Evolutionary conservation across 768 basidiomycete species (phyloP), one percentile per base, ranked within the genome.

Genomic region (Mycena crocata): DNA sequence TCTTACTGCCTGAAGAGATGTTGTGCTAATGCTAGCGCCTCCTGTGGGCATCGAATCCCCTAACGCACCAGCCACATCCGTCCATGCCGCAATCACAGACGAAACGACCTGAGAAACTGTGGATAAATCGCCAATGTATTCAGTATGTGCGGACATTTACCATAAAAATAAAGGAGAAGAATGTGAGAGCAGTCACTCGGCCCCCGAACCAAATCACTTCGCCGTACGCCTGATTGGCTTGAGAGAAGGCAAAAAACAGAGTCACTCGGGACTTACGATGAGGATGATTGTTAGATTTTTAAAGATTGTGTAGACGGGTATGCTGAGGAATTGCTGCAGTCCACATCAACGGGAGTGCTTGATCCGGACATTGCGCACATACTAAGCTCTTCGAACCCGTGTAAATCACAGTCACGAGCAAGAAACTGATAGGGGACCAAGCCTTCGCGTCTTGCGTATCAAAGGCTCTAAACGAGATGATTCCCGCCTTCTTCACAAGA

Each of bases 221-320:
- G 40, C 98, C 98, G 76, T 99, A 98, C 10, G 98, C 96, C 95
- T 96, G 21, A 21, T 28, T 14, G 1, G 32, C 60, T 48, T 55
- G 57, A 52, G 26, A 12, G 39, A 58, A 64, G 44, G 52, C 24
- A 68, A 39, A 13, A 17, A 5, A 26, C 19, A 13, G 15, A 49
- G 51, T 45, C 23, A 30, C 49, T 37, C 63, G 17, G 46, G 0
- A 55, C 92, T 70, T 69, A 95, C 96, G 75, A 99, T 99, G 31
- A 99, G 86, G 70, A 99, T 99, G 73, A 99, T 99, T n/a, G 98
- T 98, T 74, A 99, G 75, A 77, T 99, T 99, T 81, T 99, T 99
- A 88, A 99, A 99, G 69, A 99, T 99, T 0, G 98, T 99, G 81
- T 98, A 64, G 31, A 98, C 90, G 0, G 98, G 98, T 79, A 99